Conservation (phyloP, 2,329 filamentous ascomycete genomes). For the Tolypocladium capitatum region DNA sequence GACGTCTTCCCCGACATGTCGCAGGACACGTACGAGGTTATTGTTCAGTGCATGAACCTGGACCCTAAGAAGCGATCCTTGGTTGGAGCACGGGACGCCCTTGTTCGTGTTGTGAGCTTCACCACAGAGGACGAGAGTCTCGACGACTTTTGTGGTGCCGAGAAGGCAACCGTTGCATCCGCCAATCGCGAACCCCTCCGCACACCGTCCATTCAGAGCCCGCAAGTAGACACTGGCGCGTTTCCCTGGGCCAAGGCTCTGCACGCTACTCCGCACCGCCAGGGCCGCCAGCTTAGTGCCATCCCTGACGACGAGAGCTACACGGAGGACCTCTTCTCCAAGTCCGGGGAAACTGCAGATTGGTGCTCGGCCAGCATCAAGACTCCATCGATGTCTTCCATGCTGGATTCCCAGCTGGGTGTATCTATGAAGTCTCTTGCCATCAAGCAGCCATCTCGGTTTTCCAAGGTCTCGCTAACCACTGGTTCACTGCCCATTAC, state of each 20-base stretch:
- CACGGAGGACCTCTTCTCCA: conserved; percentile 73
- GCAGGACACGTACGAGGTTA: conserved; percentile 90
- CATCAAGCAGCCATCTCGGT: conserved; percentile 28
- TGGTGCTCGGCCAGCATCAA: conserved; percentile 69
- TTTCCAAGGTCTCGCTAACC: conserved; percentile 39
- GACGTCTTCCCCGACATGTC: conserved; percentile 99
- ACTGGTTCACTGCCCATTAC: conserved; percentile 65
- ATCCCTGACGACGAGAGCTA: conserved; percentile 74
- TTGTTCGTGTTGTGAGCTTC: conserved; percentile 74
- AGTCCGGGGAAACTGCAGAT: conserved; percentile 57
- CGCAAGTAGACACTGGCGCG: conserved; percentile 63
- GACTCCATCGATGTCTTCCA: conserved; percentile 71
- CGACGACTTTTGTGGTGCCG: conserved; percentile 84
- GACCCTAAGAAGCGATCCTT: conserved; percentile 85
- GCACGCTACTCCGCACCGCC: conserved; percentile 53
- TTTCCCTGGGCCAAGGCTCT: conserved; percentile 95
- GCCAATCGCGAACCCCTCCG: conserved; percentile 91
- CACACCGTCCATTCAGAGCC: conserved; percentile 87
- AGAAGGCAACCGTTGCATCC: conserved; percentile 63
- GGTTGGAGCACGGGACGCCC: conserved; percentile 60
- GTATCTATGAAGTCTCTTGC: conserved; percentile 66
- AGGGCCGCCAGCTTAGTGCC: conserved; percentile 72
- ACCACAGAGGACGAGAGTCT: conserved; percentile 83
- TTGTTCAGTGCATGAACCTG: conserved; percentile 79
- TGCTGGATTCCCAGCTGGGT: conserved; percentile 70